Percentiles rank a stretch among this genome's conserved stretches.
phyloP scores from a whole-genome alignment of 768 basidiomycete species.

The Leccinum disarticulatum region DNA sequence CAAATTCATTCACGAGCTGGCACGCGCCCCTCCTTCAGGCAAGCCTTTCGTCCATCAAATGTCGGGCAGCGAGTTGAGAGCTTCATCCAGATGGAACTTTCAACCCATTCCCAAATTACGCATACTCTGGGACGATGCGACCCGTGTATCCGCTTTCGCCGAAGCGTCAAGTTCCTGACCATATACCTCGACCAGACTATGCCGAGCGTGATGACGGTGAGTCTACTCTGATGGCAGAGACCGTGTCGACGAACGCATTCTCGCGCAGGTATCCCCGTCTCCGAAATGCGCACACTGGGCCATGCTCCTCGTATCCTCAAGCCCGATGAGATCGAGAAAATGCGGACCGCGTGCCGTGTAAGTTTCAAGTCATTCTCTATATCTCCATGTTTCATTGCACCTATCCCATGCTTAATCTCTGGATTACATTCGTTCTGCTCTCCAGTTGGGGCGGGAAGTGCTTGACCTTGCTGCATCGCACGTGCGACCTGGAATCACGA shows the following conservation, averaged over 20 bases:
- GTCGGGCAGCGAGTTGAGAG: background rate
- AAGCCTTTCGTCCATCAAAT: background rate
- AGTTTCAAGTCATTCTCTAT: conserved; percentile 31
- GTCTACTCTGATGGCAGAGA: conserved; percentile 16
- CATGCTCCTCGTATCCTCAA: conserved; percentile 65
- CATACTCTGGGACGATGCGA: conserved; percentile 76
- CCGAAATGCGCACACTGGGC: conserved; percentile 57
- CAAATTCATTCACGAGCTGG: conserved; percentile 73
- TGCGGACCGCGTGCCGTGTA: conserved; percentile 85
- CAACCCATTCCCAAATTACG: conserved; percentile 75
- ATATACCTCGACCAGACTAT: conserved; percentile 90
- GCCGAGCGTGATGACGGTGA: conserved; percentile 59
- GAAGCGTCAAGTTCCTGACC: conserved; percentile 71
- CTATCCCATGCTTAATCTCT: background rate
- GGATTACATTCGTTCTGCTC: conserved; percentile 5
- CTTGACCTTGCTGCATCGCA: conserved; percentile 87
- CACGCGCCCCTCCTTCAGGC: conserved; percentile 30
- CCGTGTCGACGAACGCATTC: background rate
- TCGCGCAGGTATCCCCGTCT: conserved; percentile 53
- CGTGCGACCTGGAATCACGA: conserved; percentile 89
- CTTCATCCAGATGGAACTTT: conserved; percentile 61
- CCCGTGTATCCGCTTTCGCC: conserved; percentile 88
- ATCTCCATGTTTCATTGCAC: background rate
- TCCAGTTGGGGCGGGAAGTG: conserved; percentile 86
- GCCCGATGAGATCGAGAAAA: conserved; percentile 80